Evolutionary conservation across 768 basidiomycete species (phyloP).

Genomic region (Hypholoma sublateritium): DNA sequence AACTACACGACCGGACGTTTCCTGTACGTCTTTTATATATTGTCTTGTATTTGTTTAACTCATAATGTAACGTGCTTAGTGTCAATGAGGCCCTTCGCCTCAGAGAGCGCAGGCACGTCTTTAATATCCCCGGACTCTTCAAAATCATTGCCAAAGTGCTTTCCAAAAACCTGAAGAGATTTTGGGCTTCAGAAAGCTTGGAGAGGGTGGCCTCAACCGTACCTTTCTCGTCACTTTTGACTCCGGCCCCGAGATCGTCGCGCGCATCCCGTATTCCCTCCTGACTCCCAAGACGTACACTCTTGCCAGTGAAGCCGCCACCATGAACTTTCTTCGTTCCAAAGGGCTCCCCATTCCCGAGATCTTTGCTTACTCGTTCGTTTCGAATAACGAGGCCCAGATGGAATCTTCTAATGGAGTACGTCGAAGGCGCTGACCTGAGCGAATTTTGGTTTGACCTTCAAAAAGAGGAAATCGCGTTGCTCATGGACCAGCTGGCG

Average conservation of each 20-base stretch:
- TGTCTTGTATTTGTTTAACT: constrained; percentile 28
- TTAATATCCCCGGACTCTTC: constrained; percentile 36
- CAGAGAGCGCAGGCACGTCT: constrained; percentile 39
- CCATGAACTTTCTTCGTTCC: constrained; percentile 39
- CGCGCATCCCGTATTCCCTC: constrained; percentile 39
- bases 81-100: constrained; percentile 43
- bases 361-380: constrained; percentile 43
- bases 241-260: constrained; percentile 35
- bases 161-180: constrained; percentile 35
- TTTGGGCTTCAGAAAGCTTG: constrained; percentile 38
- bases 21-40: constrained; percentile 33
- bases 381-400: constrained; percentile 36
- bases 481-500: constrained; percentile 42
- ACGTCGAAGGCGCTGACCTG: constrained; percentile 37
- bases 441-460: constrained; percentile 41
- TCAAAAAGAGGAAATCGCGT: constrained; percentile 36
- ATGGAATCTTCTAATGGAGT: constrained; percentile 49
- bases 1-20: constrained; percentile 35
- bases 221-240: constrained; percentile 39
- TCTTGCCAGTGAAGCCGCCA: constrained; percentile 47
- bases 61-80: constrained; percentile 28
- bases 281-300: constrained; percentile 35
- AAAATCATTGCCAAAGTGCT: constrained; percentile 47
- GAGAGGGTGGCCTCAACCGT: constrained; percentile 44
- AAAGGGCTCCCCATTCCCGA: constrained; percentile 39